Percentiles rank a stretch among this genome's conserved stretches.
Evolutionary conservation across 768 basidiomycete genomes (phyloP).

Genomic region (Russula earlei): DNA sequence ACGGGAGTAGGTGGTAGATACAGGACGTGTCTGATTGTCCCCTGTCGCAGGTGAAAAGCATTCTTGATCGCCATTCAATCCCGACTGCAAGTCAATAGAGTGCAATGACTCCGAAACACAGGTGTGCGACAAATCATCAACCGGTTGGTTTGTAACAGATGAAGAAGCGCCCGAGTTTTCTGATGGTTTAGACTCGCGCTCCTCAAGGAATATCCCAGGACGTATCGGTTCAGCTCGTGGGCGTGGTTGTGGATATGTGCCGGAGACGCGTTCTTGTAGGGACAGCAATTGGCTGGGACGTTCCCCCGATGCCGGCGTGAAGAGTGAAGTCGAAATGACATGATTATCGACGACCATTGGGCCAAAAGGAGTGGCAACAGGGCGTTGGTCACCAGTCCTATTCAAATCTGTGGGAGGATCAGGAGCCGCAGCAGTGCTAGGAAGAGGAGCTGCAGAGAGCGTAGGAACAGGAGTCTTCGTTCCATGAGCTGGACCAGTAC

Average conservation of each 20-base stretch:
- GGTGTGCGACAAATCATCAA: background rate
- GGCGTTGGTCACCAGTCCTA: background rate
- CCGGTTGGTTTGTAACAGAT: conserved; percentile 9
- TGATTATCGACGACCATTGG: background rate
- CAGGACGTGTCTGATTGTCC: conserved; percentile 3
- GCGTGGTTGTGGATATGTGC: conserved; percentile 3
- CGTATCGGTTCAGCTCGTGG: background rate
- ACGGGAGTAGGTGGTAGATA: conserved; percentile 7
- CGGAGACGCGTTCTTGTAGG: conserved; percentile 6
- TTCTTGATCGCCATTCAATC: background rate
- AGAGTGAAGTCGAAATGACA: conserved; percentile 12
- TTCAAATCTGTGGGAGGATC: background rate
- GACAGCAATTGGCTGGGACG: conserved; percentile 19
- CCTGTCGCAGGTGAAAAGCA: background rate
- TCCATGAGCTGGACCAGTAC: background rate
- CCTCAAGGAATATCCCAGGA: conserved; percentile 20
- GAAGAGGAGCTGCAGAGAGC: background rate
- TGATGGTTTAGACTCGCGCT: conserved; percentile 22
- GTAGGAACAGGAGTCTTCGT: conserved; percentile 3
- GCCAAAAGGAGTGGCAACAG: background rate
- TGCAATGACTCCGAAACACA: conserved; percentile 4
- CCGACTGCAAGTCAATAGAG: background rate
- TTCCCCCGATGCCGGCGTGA: conserved; percentile 19
- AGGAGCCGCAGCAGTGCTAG: conserved; percentile 1
- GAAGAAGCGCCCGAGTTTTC: conserved; percentile 15